Evolutionary conservation across 306 rosid species (phyloP).

Genomic region (Dryas octopetala): DNA sequence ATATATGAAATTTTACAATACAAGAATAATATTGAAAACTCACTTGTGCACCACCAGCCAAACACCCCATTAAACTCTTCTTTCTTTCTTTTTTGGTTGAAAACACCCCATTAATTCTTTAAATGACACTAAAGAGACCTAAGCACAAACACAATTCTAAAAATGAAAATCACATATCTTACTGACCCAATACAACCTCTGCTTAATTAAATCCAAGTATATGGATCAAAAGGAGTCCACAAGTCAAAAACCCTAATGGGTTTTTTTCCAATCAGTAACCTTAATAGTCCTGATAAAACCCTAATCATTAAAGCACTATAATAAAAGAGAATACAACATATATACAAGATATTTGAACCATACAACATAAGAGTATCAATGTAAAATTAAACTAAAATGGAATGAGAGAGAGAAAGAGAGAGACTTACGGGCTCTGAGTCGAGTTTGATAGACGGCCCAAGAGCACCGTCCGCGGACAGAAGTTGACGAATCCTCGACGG

Average conservation of each 20-base stretch:
- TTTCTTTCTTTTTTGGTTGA: too few relatives aligned
- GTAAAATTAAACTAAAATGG: not conserved
- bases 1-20: not conserved
- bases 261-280: constrained; percentile 9
- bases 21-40: not conserved
- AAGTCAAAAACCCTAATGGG: constrained; percentile 16
- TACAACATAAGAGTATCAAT: not conserved
- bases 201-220: not conserved
- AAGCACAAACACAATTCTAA: not conserved
- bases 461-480: constrained; percentile 74
- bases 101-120: not conserved
- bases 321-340: not conserved
- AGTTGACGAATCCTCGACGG: constrained; percentile 96
- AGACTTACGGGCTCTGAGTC: constrained; percentile 86
- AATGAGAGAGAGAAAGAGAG: not conserved
- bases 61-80: not conserved
- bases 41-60: constrained; percentile 3
- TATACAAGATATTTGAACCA: not conserved
- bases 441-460: constrained; percentile 79
- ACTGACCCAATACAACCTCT: not conserved
- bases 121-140: not conserved
- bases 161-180: not conserved
- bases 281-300: constrained; percentile 8
- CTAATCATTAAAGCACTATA: not conserved
- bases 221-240: not conserved